A percentile compares a stretch with the other conserved stretches of the same genome.
These are phyloP conservation scores for Umbellularia californica DNA, from an alignment of 164 flowering plant species.

Conservation along the genomic window DNA sequence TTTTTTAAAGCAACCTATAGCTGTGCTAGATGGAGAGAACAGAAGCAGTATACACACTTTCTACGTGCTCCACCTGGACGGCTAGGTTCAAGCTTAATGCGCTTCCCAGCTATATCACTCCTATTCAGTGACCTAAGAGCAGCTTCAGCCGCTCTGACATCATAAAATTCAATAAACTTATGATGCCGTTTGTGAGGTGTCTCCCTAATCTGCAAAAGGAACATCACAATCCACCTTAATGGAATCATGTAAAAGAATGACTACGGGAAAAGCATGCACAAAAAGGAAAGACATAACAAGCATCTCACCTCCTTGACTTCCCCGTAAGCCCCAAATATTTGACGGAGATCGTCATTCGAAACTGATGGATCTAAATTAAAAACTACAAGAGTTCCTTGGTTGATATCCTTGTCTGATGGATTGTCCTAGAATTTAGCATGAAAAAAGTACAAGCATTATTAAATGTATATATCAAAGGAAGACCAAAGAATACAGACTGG, in stretches of 20 bases:
- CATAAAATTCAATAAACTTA: constrained; percentile 91
- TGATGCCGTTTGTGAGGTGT: constrained; percentile 95
- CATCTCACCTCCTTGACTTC: constrained; percentile 85
- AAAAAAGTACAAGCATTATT: neutral
- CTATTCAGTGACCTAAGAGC: constrained; percentile 85
- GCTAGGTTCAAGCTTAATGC: constrained; percentile 94
- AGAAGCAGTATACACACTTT: constrained; percentile 42
- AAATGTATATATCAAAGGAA: constrained; percentile 6
- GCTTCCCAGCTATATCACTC: constrained; percentile 95
- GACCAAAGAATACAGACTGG: neutral
- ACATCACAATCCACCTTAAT: constrained; percentile 1
- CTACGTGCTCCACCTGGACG: constrained; percentile 98
- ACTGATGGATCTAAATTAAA: constrained; percentile 93
- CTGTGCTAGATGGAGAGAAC: neutral
- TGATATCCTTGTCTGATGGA: constrained; percentile 94
- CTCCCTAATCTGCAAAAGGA: constrained; percentile 73
- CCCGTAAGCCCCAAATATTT: constrained; percentile 88
- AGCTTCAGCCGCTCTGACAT: constrained; percentile 95
- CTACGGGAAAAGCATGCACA: constrained; percentile 5
- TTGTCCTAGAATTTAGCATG: constrained; percentile 52
- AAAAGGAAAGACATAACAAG: constrained; percentile 5
- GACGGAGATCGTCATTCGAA: constrained; percentile 83
- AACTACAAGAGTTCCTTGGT: constrained; percentile 93
- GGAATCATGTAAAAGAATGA: neutral
- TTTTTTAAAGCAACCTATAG: no score